Conservation (phyloP, 2,329 filamentous ascomycete genomes). For the Nemania sp. region DNA sequence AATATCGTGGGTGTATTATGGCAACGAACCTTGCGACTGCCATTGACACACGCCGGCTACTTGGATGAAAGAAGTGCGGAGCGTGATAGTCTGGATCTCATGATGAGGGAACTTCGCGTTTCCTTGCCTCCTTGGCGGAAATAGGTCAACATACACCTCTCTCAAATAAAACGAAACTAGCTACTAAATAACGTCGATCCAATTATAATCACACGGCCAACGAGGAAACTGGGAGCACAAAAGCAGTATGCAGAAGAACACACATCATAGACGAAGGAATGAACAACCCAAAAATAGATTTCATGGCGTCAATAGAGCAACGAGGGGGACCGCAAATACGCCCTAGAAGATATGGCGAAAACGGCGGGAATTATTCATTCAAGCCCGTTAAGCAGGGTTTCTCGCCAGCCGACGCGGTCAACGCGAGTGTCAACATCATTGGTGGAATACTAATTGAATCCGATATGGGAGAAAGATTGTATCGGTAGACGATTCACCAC, state of each 20-base stretch:
- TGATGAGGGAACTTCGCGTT: not conserved
- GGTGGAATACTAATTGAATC: not conserved
- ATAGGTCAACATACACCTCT: not conserved
- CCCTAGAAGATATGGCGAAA: not conserved
- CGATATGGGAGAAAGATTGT: not conserved
- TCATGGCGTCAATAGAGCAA: not conserved
- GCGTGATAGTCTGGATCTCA: no score
- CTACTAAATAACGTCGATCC: not conserved
- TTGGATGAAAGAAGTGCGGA: not conserved
- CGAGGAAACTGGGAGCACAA: not conserved
- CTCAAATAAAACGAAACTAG: not conserved
- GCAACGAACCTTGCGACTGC: not conserved
- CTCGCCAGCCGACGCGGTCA: no score
- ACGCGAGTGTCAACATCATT: not conserved
- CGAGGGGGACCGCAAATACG: not conserved
- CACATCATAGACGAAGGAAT: conserved; percentile 11
- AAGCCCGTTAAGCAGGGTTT: no score
- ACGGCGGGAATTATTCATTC: not conserved
- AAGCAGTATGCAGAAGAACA: not conserved
- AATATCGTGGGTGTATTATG: no score
- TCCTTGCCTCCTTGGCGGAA: not conserved
- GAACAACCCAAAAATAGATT: not conserved
- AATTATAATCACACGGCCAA: not conserved
- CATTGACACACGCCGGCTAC: not conserved
- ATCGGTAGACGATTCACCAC: not conserved